Base-by-base conservation (phyloP, 2,329 filamentous ascomycete species). In the Mycosphaerella arachidis region DNA sequence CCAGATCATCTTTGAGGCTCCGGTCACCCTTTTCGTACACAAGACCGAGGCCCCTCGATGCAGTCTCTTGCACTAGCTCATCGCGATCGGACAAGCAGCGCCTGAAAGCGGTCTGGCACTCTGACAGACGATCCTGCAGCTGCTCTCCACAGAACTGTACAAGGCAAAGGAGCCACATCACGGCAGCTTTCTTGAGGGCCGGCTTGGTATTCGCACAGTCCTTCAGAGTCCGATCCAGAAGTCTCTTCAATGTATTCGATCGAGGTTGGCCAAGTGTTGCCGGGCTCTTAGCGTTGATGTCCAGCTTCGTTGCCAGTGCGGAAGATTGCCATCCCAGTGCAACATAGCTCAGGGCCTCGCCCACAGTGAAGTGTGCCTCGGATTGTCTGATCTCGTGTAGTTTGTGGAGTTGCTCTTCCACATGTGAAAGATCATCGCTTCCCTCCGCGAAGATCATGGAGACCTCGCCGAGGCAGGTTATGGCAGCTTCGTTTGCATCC, bases 21-120 rank as follows among this genome's bases (percentile, higher is more conserved):
- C 87, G 83, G 68, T 96, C 91, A 1, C 94, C 94, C 72, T 91
- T 91, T 70, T 97, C 92, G 72, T 97, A 99, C 1, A 97, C 92
- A 52, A 97, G 76, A n/a, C 91, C 87, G 31, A 99, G 81, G 0
- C 94, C 94, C 59, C 93, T 83, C 0, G 93, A 96, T 4, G 94
- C 92, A 4, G 92, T 95, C 75, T 99, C 94, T 74, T 99, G 94
- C 0, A 97, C 92, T 8, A 97, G 84, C 71, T 97, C 92, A 69
- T 99, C 94, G 20, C 92, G 84, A 59, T 95, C 92, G 16, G 88
- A 88, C 12, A 99, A 82, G 31, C 97, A 87, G 29, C 88, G 82
- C 80, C 95, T 92, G 74, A 99, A 99, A 0, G 91, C 89, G 37
- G 83, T 84, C 73, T 99, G 94, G 60, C 88, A 92, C 67, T 91